Base-by-base conservation (phyloP, 768 basidiomycete genomes). In the Tephrocybe sp. region DNA sequence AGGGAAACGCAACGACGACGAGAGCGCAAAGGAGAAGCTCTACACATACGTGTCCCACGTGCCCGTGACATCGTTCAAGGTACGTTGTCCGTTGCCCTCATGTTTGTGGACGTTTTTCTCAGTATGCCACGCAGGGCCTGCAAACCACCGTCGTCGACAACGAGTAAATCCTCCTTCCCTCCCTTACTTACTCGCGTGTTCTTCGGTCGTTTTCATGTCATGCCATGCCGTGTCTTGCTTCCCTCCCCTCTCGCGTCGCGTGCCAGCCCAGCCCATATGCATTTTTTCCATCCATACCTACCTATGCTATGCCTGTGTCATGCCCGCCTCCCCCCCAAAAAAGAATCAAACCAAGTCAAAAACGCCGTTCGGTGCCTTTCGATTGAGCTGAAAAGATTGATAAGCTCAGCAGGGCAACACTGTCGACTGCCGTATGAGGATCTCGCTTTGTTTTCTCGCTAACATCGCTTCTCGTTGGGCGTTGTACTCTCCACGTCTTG, bases 1-100 rank as follows among this genome's bases (percentile, higher is more conserved):
- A 94, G 90, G 96, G 64, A 96, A 95, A 79, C 90, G 97, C 65
- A 98, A 98, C 72, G 96, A 99, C 73, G 95, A 98, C 62, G 96
- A 99, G 79, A 89, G 87, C 63, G 96, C 97, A 53, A 97, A 95
- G 78, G 95, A 96, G 81, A 97, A 95, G 78, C 87, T 97, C 50
- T 98, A 76, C 80, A 95, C 91, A 25, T 92, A 93, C 68, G 94
- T 90, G 57, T 83, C 83, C 53, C 81, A 90, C 66, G 86, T 97
- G 50, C 77, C 84, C 40, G 90, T 92, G 39, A 63, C 71, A 7
- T 73, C 85, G 39, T 93, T 93, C 87, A 95, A 96, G 87, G 94
- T 87, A 51, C 54, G 85, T 66, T 26, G 4, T 20, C 18, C n/a
- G 3, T 21, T 4, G n/a, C n/a, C 34, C 34, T 3, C 11, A 3